Evolutionary conservation across 2,329 filamentous ascomycete genomes (phyloP), one percentile per base, ranked within the genome.

Genomic region (Truncatella angustata): DNA sequence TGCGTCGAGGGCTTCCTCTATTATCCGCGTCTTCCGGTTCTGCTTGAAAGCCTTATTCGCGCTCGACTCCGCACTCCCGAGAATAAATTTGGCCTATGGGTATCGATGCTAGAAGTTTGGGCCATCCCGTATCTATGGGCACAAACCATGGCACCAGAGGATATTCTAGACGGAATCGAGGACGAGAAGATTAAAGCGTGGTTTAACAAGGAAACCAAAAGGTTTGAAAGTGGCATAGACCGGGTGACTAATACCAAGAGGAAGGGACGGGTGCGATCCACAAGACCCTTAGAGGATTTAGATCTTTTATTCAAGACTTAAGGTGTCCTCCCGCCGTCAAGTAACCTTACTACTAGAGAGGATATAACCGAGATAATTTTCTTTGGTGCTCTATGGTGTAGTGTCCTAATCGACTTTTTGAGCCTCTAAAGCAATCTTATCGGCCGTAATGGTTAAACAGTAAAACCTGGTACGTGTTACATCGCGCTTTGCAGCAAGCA

Each of bases 1-100:
- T 34, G 44, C 26, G 44, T 47, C 5, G 44, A 47, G n/a, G 44
- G 44, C 28, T 47, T 47, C 23, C 44, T 47, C 44, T 47, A 47
- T 28, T 47, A 47, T 47, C 44, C 44, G 28, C 5, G 26, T 47
- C 44, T 47, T 30, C 44, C 44, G 26, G 44, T 18, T 47, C 26
- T 47, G 26, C 44, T 47, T 30, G 44, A 47, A 47, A 47, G 44
- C 44, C 44, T 47, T 18, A 47, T 47, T 47, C 44, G 44, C 28
- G 44, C 16, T 47, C 24, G 44, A 35, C 44, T 47, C 28, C 44
- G 26, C 24, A 35, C 35, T 32, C 44, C 44, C 28, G 44, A 47
- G 24, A 34, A 47, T 28, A 30, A 6, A 30, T 47, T 35, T 34
- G 44, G 44, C 23, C 1, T 4, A 7, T 47, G 44, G 44, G 26